phyloP scores from a whole-genome alignment of 1,284 basidiomycete species.

The Cryptococcus sp. region DNA sequence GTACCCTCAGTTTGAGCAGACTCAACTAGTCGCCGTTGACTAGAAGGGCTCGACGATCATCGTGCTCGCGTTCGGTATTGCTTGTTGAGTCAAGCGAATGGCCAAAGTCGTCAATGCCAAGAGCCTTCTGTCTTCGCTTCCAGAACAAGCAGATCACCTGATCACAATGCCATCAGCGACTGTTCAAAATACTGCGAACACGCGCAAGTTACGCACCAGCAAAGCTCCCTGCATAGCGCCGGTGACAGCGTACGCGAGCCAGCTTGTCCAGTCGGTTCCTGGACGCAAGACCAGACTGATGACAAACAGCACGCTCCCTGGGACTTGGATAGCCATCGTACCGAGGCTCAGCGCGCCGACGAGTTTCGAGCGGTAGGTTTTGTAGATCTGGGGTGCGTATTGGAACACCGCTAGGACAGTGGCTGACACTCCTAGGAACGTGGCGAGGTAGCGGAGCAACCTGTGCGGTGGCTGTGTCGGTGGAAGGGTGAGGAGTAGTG shows the following conservation, averaged over 20 bases:
- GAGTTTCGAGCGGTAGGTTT: constrained; percentile 74
- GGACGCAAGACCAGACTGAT: constrained; percentile 75
- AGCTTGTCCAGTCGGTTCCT: constrained; percentile 84
- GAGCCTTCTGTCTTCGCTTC: constrained; percentile 70
- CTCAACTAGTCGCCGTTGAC: constrained; percentile 7
- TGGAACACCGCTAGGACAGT: constrained; percentile 77
- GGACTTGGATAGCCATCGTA: constrained; percentile 92
- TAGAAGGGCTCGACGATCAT: constrained; percentile 11
- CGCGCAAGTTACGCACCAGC: constrained; percentile 55
- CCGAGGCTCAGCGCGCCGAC: constrained; percentile 90
- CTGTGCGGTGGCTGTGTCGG: constrained; percentile 51
- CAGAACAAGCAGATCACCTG: constrained; percentile 73
- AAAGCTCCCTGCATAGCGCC: constrained; percentile 82
- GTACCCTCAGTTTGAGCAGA: not conserved
- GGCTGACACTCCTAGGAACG: constrained; percentile 81
- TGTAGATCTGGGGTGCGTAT: constrained; percentile 81
- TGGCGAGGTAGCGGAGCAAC: constrained; percentile 69
- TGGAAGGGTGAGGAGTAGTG: constrained; percentile 54
- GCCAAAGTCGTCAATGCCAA: constrained; percentile 93
- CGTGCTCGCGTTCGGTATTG: not conserved
- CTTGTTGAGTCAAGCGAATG: constrained; percentile 56
- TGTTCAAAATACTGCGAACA: too few relatives aligned
- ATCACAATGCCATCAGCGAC: not conserved
- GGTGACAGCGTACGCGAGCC: constrained; percentile 82
- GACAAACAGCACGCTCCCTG: constrained; percentile 86